Evolutionary conservation across 1,284 basidiomycete genomes (phyloP), one percentile per base, ranked within the genome.

Genomic region (Ganoderma lingzhi): DNA sequence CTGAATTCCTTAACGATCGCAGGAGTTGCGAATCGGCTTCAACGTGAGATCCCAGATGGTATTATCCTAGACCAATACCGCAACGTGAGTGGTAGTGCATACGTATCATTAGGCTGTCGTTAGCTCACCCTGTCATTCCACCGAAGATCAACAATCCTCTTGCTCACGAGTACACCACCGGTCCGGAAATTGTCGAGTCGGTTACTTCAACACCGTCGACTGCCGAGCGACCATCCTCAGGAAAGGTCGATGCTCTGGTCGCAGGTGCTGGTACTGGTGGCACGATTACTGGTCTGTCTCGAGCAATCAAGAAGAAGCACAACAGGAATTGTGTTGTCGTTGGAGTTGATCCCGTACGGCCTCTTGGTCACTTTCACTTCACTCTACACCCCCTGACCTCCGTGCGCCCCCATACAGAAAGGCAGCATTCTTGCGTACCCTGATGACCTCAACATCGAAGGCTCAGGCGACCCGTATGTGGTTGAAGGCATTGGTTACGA

Each of bases 401-500:
- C 67, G 30, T 8, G 55, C 19, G 35, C 35, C 15, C 6, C n/a
- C 41, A 12, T 32, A 42, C 75, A 94, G 93, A 86, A 88, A 80
- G 97, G 97, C 23, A 97, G 96, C 73, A 89, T 97, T 69, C 89
- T 99, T 48, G 95, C 96, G 0, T 75, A 85, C 45, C 95, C 96
- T 0, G 87, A 90, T 62, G 72, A 79, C 5, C 72, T 82, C 30
- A 82, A 82, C 68, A 66, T 70, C 3, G 84, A 85, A 0, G 89
- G 88, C 30, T 82, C 85, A 48, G 90, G 90, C 1, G 80, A 83
- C 8, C 80, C 84, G 61, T 99, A 99, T 79, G 82, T 92, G 71
- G 90, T 99, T 17, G 97, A 99, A 80, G 97, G 97, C 12, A 99
- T 98, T 69, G 97, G 97, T 19, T 96, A 96, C 76, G 96, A 98